Evolutionary conservation across 352 stramenopile species (phyloP), one percentile per base, ranked within the genome.

Genomic region (Thalassiosira livingstoniorum): DNA sequence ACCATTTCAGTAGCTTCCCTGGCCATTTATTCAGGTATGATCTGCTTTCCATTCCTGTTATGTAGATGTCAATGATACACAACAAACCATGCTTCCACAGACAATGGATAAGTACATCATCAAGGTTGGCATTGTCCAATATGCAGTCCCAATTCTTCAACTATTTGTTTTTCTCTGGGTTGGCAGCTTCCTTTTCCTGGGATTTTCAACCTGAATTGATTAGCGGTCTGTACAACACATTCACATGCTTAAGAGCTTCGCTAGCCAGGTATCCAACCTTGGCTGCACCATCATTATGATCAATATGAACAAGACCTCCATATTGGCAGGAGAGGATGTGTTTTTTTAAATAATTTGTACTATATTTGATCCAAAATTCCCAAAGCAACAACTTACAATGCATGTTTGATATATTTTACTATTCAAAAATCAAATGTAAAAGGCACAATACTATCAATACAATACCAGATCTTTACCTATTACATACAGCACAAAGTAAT

Each of bases 151-250:
- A n/a, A n/a, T n/a, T n/a, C n/a, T n/a, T n/a, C n/a, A n/a, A n/a
- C n/a, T n/a, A n/a, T n/a, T n/a, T n/a, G n/a, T n/a, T n/a, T n/a
- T n/a, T n/a, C n/a, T n/a, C n/a, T n/a, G n/a, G n/a, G n/a, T n/a
- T n/a, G n/a, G n/a, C n/a, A n/a, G n/a, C n/a, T n/a, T n/a, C n/a
- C n/a, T n/a, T n/a, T n/a, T n/a, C n/a, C n/a, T n/a, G n/a, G n/a
- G n/a, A n/a, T n/a, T n/a, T n/a, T n/a, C n/a, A n/a, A n/a, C n/a
- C n/a, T n/a, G n/a, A n/a, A n/a, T 67, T 23, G 54, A 32, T 37
- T 70, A 57, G 62, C 29, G 27, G 57, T 70, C 57, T 42, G 37
- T 70, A 70, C 42, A 42, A 42, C n/a, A 0, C 34, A 47, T 70
- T 70, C 29, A 21, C 23, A 70, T 42, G n/a, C 23, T 18, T 58